phyloP scores from a whole-genome alignment of 345 rosid species.

The Laguncularia racemosa region DNA sequence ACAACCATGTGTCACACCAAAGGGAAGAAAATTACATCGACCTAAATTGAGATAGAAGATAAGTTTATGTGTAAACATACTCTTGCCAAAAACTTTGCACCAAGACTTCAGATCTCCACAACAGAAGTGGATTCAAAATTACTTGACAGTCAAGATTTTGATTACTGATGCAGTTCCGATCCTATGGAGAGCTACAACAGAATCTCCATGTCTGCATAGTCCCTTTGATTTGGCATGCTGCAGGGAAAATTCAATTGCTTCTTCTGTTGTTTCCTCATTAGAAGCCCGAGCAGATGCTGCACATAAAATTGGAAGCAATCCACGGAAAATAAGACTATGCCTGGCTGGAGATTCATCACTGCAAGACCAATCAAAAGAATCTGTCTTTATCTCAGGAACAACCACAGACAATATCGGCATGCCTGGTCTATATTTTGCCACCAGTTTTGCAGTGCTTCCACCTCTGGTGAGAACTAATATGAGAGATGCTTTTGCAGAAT shows the following conservation, averaged over 20 bases:
- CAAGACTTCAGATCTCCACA: neutral
- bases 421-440: slow-evolving; percentile 94
- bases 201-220: slow-evolving; percentile 73
- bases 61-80: too few species aligned
- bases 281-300: slow-evolving; percentile 95
- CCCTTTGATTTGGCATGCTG: slow-evolving; percentile 57
- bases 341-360: slow-evolving; percentile 86
- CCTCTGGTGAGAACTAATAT: slow-evolving; percentile 90
- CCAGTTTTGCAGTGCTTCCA: slow-evolving; percentile 91
- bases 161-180: slow-evolving; percentile 83
- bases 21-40: too few species aligned
- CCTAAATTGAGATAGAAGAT: too few species aligned
- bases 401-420: slow-evolving; percentile 82
- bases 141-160: slow-evolving; percentile 82
- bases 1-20: too few species aligned
- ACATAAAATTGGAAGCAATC: slow-evolving; percentile 72
- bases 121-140: slow-evolving; percentile 18
- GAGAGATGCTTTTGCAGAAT: slow-evolving; percentile 70
- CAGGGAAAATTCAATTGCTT: slow-evolving; percentile 78
- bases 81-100: too few species aligned
- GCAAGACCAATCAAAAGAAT: slow-evolving; percentile 90
- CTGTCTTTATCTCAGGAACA: slow-evolving; percentile 83
- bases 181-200: slow-evolving; percentile 87
- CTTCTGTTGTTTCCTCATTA: slow-evolving; percentile 80
- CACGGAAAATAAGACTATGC: slow-evolving; percentile 85